These are phyloP conservation scores for Acacia confusa DNA, from an alignment of 306 rosid genomes.

Conservation along the genomic window DNA sequence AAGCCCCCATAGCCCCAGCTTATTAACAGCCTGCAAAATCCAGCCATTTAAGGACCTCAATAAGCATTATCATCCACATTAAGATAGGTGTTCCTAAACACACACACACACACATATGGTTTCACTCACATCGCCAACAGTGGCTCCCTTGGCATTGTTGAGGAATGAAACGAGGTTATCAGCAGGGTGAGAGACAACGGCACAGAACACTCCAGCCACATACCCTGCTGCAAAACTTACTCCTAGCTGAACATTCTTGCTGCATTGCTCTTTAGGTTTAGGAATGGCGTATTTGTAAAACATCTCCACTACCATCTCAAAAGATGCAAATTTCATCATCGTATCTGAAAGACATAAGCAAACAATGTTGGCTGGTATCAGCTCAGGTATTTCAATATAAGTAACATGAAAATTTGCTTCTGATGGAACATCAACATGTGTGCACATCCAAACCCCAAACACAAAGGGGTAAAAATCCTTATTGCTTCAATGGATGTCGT, in stretches of 20 bases:
- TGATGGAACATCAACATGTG: not conserved
- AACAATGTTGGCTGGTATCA: not conserved
- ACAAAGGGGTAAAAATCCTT: not conserved
- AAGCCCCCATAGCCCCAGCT: slow-evolving; percentile 61
- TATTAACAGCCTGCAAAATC: slow-evolving; percentile 61
- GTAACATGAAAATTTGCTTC: not conserved
- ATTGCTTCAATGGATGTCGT: not conserved
- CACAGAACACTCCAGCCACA: slow-evolving; percentile 66
- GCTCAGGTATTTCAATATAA: not conserved
- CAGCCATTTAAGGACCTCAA: slow-evolving; percentile 11
- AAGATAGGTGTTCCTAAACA: not conserved
- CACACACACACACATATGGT: not conserved
- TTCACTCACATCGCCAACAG: slow-evolving; percentile 68
- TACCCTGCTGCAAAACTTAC: slow-evolving; percentile 79
- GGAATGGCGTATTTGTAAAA: slow-evolving; percentile 65
- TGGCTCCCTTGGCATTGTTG: slow-evolving; percentile 79
- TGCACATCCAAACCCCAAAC: slow-evolving; percentile 5
- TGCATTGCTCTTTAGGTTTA: slow-evolving; percentile 64
- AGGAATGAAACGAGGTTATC: slow-evolving; percentile 83
- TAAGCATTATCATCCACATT: slow-evolving; percentile 12
- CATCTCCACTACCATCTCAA: slow-evolving; percentile 68
- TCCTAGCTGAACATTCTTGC: slow-evolving; percentile 64
- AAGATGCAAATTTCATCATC: slow-evolving; percentile 83
- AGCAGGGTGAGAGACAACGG: slow-evolving; percentile 79
- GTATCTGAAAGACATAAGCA: slow-evolving; percentile 46